These are phyloP conservation scores for Ogataea naganishii DNA, from an alignment of 805 yeast species.

Conservation along the genomic window DNA sequence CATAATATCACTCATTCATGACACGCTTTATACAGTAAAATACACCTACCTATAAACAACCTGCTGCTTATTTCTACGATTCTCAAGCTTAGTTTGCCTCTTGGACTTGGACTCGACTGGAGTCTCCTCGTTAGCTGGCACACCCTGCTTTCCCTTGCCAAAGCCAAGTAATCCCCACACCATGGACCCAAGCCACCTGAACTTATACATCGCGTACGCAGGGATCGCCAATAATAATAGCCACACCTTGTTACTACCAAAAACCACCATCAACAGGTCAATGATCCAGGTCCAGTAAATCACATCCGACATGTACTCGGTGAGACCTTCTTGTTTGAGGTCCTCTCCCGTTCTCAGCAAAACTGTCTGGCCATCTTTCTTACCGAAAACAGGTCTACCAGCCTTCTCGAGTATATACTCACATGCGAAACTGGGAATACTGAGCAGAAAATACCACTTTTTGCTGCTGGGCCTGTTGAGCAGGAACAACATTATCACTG, in stretches of 20 bases:
- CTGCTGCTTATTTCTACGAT: slow-evolving; percentile 17
- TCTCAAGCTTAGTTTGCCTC: slow-evolving; percentile 32
- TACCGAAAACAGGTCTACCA: slow-evolving; percentile 49
- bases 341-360: slow-evolving; percentile 52
- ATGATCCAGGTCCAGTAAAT: slow-evolving; percentile 56
- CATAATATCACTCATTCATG: background rate
- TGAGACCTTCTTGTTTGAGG: slow-evolving; percentile 51
- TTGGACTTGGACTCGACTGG: slow-evolving; percentile 24
- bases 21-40: no score
- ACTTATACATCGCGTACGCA: slow-evolving; percentile 38
- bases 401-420: slow-evolving; percentile 47
- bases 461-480: slow-evolving; percentile 38
- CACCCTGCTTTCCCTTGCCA: slow-evolving; percentile 12
- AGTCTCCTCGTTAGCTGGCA: slow-evolving; percentile 6
- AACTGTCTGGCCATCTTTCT: slow-evolving; percentile 28
- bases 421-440: slow-evolving; percentile 32
- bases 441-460: slow-evolving; percentile 33
- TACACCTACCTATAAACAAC: slow-evolving; percentile 3
- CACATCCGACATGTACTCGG: slow-evolving; percentile 66
- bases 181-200: slow-evolving; percentile 28
- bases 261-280: slow-evolving; percentile 40
- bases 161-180: slow-evolving; percentile 14
- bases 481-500: slow-evolving; percentile 27
- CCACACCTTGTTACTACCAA: slow-evolving; percentile 59
- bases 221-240: slow-evolving; percentile 43